Evolutionary conservation across 2,329 filamentous ascomycete species (phyloP).

Genomic region (Anthostomella pinea): DNA sequence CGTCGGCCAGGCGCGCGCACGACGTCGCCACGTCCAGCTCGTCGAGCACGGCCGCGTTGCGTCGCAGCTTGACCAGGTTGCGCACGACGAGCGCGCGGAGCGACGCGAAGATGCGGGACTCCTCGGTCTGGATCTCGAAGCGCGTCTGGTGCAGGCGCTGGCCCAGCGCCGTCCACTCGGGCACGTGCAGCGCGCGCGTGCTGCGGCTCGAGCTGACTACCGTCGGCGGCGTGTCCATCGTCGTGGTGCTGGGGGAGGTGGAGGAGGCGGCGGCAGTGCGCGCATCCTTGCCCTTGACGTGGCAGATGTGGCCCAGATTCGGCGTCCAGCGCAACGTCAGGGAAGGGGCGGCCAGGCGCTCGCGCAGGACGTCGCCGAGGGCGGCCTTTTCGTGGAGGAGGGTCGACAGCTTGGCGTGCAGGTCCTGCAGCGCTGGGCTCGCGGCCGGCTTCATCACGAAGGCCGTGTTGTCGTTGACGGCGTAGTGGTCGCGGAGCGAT

Average conservation of each 20-base stretch:
- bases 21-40: conserved; percentile 89
- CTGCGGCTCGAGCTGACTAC: conserved; percentile 74
- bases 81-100: conserved; percentile 74
- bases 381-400: conserved; percentile 58
- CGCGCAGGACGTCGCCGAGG: conserved; percentile 61
- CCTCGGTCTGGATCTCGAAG: conserved; percentile 76
- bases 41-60: conserved; percentile 87
- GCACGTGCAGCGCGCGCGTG: conserved; percentile 79
- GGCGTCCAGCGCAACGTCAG: conserved; percentile 84
- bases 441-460: conserved; percentile 69
- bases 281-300: conserved; percentile 79
- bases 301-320: conserved; percentile 83
- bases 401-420: conserved; percentile 65
- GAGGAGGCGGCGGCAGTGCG: conserved; percentile 25
- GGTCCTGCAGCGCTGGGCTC: conserved; percentile 59
- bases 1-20: conserved; percentile 74
- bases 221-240: conserved; percentile 25
- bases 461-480: conserved; percentile 51
- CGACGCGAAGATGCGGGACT: conserved; percentile 72
- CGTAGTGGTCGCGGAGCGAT: conserved; percentile 56
- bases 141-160: conserved; percentile 74
- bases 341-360: conserved; percentile 58
- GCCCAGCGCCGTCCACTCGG: conserved; percentile 82
- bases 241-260: too few species aligned
- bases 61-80: conserved; percentile 80